Evolutionary conservation across 257 asterid species (phyloP), one percentile per base, ranked within the genome.

Genomic region (Nemophila menziesii): DNA sequence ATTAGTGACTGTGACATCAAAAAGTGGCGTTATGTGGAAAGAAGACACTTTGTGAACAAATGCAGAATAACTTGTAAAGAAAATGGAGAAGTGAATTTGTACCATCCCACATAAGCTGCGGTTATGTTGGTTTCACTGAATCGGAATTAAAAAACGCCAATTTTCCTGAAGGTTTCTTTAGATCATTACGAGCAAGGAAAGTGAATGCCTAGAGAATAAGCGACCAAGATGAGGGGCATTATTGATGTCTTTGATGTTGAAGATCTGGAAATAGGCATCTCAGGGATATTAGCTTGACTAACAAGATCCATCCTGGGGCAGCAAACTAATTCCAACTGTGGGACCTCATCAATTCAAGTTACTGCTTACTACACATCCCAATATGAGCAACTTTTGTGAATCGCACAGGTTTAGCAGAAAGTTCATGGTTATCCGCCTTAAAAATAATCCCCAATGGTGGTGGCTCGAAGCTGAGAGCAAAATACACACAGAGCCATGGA

Each of bases 61-160:
- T n/a, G 43, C 26, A 45, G 14, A 27, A 16, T 16, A 38, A 44
- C 36, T 29, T 10, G 36, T 7, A 29, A 29, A 29, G 36, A 29
- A 29, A 2, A 2, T 46, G 20, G 15, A 47, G 52, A 33, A 57
- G 16, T 20, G 45, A 11, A 34, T 47, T 51, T 52, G 44, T 24
- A 89, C 98, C 98, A 68, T 89, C 74, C 98, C 98, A 58, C 94
- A 72, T 44, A 79, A 78, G 92, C 92, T 43, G 96, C 93, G 11
- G 94, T 70, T 57, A 79, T 66, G 69, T 89, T 89, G 86, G 96
- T 71, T 85, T 84, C 67, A 76, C 70, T 41, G 92, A 64, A 69
- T 89, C 92, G 54, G 92, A 93, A 66, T 84, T 78, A 58, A 92
- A 33, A 79, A 72, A 85, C 48, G 93, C 96, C 67, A 85, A 69